Conservation (phyloP, 1,284 basidiomycete genomes). For the Ganoderma sinense region DNA sequence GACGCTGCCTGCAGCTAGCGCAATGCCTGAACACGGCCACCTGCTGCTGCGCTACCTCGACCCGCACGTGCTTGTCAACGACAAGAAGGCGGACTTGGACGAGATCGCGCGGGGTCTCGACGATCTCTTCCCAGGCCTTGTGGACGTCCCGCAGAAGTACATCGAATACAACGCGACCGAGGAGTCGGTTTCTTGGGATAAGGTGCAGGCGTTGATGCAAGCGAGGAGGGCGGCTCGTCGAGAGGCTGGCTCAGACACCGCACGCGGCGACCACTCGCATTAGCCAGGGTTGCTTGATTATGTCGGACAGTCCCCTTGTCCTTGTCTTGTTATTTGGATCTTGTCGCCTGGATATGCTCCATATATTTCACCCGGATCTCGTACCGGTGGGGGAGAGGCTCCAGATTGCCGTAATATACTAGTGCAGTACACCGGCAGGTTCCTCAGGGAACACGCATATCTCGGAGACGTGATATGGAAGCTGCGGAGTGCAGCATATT, state of each 20-base stretch:
- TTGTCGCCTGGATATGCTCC: no score
- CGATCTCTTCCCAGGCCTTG: not conserved
- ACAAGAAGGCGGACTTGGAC: not conserved
- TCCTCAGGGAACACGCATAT: no score
- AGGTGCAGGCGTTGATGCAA: not conserved
- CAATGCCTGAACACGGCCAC: not conserved
- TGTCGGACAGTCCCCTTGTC: no score
- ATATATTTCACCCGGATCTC: no score
- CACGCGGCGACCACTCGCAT: not conserved
- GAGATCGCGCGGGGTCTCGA: not conserved
- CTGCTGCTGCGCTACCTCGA: not conserved
- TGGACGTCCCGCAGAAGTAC: not conserved
- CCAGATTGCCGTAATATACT: no score
- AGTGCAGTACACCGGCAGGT: no score
- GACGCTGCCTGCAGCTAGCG: not conserved
- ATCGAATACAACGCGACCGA: not conserved
- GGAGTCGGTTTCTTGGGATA: not conserved
- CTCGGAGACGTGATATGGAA: no score
- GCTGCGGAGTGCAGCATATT: not conserved
- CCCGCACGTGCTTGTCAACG: not conserved
- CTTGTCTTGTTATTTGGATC: no score
- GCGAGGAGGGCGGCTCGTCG: not conserved
- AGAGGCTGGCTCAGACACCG: not conserved
- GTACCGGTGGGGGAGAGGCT: not conserved
- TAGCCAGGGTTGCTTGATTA: not conserved